A percentile compares a stretch with the other conserved stretches of the same genome.
Conservation (phyloP, 139 green algal species). For the Volvox africanus region DNA sequence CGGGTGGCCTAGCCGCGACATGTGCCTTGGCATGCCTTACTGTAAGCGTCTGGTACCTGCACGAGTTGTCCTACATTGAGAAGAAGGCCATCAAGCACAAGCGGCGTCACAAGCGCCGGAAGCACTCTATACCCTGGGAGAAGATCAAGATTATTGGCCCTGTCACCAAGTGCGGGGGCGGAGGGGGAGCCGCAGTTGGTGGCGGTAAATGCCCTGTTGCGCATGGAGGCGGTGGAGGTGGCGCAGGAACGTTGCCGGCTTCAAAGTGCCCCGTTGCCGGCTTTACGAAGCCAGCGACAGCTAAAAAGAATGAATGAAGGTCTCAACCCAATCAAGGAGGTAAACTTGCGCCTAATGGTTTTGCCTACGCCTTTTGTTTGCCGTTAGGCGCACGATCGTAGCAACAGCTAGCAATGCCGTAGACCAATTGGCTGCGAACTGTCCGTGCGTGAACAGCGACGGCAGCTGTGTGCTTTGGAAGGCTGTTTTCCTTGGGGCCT, state of each 20-base stretch:
- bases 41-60: slow-evolving; percentile 46
- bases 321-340: neutral
- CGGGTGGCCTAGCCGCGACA: slow-evolving; percentile 8
- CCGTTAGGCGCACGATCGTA: too few species aligned
- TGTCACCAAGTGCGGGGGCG: slow-evolving; percentile 46
- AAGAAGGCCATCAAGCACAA: slow-evolving; percentile 71
- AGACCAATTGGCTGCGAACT: too few species aligned
- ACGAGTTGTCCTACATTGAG: slow-evolving; percentile 69
- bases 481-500: too few species aligned
- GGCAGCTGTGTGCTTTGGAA: too few species aligned
- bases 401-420: too few species aligned
- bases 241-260: neutral
- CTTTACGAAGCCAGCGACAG: neutral
- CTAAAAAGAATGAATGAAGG: slow-evolving; percentile 33
- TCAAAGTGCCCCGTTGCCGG: slow-evolving; percentile 33
- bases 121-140: slow-evolving; percentile 71
- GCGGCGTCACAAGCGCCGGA: slow-evolving; percentile 63
- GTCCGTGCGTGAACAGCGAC: too few species aligned
- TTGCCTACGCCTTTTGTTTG: too few species aligned
- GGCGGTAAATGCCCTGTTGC: slow-evolving; percentile 28
- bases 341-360: too few species aligned
- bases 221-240: neutral
- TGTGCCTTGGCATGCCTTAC: slow-evolving; percentile 1
- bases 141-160: slow-evolving; percentile 67
- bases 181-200: neutral